A percentile compares a stretch with the other conserved stretches of the same genome.
phyloP scores from a whole-genome alignment of 495 filamentous ascomycete genomes.

The Darksidea phi region DNA sequence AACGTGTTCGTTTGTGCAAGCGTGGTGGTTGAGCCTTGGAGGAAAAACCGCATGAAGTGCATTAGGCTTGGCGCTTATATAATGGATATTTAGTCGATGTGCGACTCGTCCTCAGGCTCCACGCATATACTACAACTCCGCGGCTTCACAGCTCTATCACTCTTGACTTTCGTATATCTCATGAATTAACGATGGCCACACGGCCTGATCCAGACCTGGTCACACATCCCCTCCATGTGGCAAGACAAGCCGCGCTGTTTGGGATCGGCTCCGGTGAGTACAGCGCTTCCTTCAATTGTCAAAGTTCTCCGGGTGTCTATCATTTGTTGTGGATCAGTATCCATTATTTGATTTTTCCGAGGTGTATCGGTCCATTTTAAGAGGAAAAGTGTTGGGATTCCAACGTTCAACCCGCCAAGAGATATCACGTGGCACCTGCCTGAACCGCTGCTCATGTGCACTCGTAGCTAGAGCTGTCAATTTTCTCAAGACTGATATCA shows the following conservation, averaged over 20 bases:
- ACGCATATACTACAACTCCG: neutral
- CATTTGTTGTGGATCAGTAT: neutral
- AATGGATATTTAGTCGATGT: conserved; percentile 1
- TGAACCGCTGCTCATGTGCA: too few species aligned
- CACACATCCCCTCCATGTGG: conserved; percentile 15
- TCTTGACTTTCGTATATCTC: neutral
- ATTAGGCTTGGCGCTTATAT: conserved; percentile 12
- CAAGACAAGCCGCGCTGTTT: conserved; percentile 14
- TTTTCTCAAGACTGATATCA: neutral
- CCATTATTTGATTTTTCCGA: too few species aligned
- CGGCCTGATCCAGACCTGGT: conserved; percentile 15
- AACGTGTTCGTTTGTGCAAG: conserved; percentile 4
- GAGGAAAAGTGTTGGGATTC: neutral
- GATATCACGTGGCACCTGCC: conserved; percentile 20
- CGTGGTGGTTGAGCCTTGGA: conserved; percentile 12
- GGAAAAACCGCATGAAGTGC: conserved; percentile 26
- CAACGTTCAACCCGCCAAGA: neutral
- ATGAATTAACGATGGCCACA: conserved; percentile 17
- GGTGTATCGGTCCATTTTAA: too few species aligned
- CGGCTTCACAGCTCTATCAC: neutral
- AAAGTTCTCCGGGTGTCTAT: neutral
- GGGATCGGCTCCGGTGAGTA: conserved; percentile 25
- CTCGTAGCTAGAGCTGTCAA: too few species aligned
- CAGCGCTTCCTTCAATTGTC: neutral
- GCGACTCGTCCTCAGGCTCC: neutral